Evolutionary conservation across 192 early-diverging fungal genomes (phyloP), one percentile per base, ranked within the genome.

Genomic region (Mycoemilia scoparia): DNA sequence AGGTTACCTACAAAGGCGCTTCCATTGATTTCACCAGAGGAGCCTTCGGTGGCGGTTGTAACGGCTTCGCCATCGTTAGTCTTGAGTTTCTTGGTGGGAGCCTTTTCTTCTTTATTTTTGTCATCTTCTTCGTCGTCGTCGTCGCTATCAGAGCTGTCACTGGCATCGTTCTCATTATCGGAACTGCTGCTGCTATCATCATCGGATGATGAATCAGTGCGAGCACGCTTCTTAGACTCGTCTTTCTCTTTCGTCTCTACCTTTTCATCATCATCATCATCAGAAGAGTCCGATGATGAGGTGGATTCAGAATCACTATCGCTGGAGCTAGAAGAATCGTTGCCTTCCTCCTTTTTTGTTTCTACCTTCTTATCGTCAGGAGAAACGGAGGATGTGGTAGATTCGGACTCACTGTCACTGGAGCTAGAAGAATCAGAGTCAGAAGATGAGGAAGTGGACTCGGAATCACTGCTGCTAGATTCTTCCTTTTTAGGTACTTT

Each of bases 1-100:
- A 98, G 63, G 75, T 96, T 96, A 38, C 79, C 91, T 29, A 96
- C 56, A 58, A 79, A 88, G 16, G 79, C 70, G n/a, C n/a, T n/a
- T n/a, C n/a, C n/a, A n/a, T n/a, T n/a, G n/a, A n/a, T n/a, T n/a
- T n/a, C n/a, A n/a, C n/a, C n/a, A 4, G 80, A 83, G 70, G 66
- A 91, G 29, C 39, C 45, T 21, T 65, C 54, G 30, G 29, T 43
- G 14, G 21, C 45, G 37, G 32, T 49, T 25, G 43, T 19, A 5
- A 34, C 24, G 54, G 48, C 21, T n/a, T 41, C 51, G 27, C 35
- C 41, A 5, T 41, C 52, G 2, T 60, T 64, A 42, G 54, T 60
- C 60, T 76, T 68, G 31, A 30, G 50, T 44, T 71, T 74, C 54
- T 77, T 67, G 28, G 52, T 49, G 35, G 55, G 40, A 19, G 38